Conservation (phyloP, 169 alveolate genomes). For the Plasmodium gonderi region DNA sequence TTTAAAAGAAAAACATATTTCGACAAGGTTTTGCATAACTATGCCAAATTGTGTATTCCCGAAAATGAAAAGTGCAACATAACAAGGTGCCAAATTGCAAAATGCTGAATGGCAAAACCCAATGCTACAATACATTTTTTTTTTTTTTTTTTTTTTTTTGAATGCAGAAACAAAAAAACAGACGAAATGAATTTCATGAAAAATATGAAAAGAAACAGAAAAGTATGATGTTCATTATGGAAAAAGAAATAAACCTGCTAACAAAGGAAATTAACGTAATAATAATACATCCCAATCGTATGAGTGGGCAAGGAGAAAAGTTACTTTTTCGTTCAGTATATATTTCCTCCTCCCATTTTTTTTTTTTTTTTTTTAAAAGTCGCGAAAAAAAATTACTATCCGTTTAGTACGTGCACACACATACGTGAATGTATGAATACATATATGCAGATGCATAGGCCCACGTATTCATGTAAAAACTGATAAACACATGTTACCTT, state of each 20-base stretch:
- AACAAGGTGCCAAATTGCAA: background rate
- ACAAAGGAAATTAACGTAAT: slow-evolving; percentile 68
- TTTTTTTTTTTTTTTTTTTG: too few species aligned
- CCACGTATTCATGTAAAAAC: too few species aligned
- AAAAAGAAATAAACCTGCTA: slow-evolving; percentile 29
- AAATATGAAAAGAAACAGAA: slow-evolving; percentile 70
- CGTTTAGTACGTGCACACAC: too few species aligned
- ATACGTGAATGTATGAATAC: background rate
- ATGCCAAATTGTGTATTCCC: background rate
- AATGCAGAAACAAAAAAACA: slow-evolving; percentile 54
- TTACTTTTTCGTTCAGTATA: background rate
- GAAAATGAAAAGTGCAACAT: background rate
- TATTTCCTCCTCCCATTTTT: background rate
- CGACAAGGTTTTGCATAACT: too few species aligned
- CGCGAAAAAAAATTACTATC: background rate
- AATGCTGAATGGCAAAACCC: background rate
- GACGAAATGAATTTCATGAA: slow-evolving; percentile 60
- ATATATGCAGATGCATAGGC: background rate
- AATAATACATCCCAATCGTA: background rate
- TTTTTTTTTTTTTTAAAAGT: background rate
- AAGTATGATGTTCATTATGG: slow-evolving; percentile 20
- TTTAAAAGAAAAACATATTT: too few species aligned
- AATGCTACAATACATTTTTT: background rate
- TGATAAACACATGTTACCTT: background rate
- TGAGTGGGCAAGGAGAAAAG: background rate